Conservation (phyloP, 2,329 filamentous ascomycete genomes). For the Pseudonectria foliicola region DNA sequence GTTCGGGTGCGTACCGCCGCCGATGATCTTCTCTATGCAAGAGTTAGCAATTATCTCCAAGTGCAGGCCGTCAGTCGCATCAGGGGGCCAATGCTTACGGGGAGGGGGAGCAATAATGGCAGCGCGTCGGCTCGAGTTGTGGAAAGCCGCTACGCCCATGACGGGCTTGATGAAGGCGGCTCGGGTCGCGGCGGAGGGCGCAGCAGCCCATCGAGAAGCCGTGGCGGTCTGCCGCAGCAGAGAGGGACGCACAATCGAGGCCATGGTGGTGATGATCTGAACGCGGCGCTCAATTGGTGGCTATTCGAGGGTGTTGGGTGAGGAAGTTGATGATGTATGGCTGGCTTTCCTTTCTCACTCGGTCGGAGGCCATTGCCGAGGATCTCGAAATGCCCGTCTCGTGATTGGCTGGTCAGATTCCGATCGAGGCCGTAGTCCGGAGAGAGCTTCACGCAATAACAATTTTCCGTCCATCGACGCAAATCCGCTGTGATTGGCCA, state of each 20-base stretch:
- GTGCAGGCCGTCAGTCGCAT: no score
- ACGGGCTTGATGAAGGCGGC: conserved; percentile 28
- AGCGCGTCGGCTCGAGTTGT: conserved; percentile 70
- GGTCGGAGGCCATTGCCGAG: conserved; percentile 41
- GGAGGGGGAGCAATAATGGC: conserved; percentile 78
- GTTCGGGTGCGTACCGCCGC: conserved; percentile 57
- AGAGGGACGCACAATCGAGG: conserved; percentile 48
- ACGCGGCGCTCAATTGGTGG: conserved; percentile 22
- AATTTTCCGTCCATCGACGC: conserved; percentile 8
- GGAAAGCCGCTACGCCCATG: conserved; percentile 70
- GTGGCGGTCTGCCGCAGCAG: conserved; percentile 47
- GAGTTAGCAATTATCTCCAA: conserved; percentile 33
- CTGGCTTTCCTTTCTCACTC: conserved; percentile 4
- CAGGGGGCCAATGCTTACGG: conserved; percentile 70
- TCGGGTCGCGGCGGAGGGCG: conserved; percentile 29
- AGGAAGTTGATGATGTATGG: conserved; percentile 6
- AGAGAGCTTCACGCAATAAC: conserved; percentile 21
- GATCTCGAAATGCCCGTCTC: conserved; percentile 36
- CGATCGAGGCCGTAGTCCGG: conserved; percentile 21
- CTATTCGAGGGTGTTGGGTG: conserved; percentile 14
- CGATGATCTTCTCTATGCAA: conserved; percentile 59
- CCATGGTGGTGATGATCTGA: conserved; percentile 36
- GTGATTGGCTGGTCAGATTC: conserved; percentile 36
- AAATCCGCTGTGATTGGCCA: conserved; percentile 23
- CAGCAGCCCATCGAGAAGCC: conserved; percentile 31